Base-by-base conservation (phyloP, 2,329 filamentous ascomycete species). In the Pseudogymnoascus pannorum region DNA sequence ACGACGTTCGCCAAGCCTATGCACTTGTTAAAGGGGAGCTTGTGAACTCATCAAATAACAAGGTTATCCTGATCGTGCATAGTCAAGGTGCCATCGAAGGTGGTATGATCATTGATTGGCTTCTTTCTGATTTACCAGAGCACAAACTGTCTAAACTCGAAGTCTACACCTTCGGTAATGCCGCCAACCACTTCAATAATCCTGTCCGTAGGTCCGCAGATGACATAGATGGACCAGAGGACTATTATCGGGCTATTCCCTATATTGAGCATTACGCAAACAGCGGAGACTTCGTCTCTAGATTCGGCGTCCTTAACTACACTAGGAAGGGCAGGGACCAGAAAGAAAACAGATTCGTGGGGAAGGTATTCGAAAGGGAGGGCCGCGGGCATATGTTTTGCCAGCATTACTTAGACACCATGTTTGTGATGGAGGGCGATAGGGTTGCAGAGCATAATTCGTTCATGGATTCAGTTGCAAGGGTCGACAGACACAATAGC, bases 211-310 rank as follows among this genome's bases (percentile, higher is more conserved):
- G 77, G 44, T 31, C 29, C 11, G 29, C 29, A 31, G 29, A 31
- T 31, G 11, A 31, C 29, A 31, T 31, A 31, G 11, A 31, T 31
- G 29, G 11, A 31, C 5, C 8, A 31, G 29, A 31, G 29, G 29
- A 31, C 29, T 31, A 9, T 31, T 31, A 31, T 31, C 29, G 29
- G 29, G 81, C 82, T 2, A 86, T 93, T 59, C 79, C 81, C 4
- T 81, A 92, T 65, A 87, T 93, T 38, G 90, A 94, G 73, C 90
- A 94, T 73, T 94, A 92, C 68, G 87, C 86, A 2, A 88, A 92
- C 70, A 81, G 80, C 7, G 81, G 79, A 14, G 90, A 94, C 67
- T 89, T 91, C 66, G 88, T 93, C 2, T 82, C 88, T 4, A 76
- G 85, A 11, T 90, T 87, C 80, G 90, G 90, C 1, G 84, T 92